Evolutionary conservation across 257 asterid genomes (phyloP), one percentile per base, ranked within the genome.

Genomic region (Lycium ferocissimum): DNA sequence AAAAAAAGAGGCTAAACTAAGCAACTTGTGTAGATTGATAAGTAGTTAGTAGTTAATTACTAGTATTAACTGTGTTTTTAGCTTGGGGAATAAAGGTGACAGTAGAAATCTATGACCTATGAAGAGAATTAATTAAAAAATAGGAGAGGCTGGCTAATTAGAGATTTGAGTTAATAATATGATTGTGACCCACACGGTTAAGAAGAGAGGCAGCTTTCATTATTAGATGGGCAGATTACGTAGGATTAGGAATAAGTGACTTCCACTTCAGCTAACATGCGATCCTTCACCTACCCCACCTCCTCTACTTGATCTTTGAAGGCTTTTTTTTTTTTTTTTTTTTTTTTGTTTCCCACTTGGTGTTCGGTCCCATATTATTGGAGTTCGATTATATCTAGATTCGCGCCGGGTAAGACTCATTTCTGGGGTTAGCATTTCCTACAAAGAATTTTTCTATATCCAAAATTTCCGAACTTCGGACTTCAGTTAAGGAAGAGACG

Each of bases 201-300:
- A 43, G 79, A 67, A 56, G 79, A 63, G 80, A 76, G 79, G 69
- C 49, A 83, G 49, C 85, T 65, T 79, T 85, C 53, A 53, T 56
- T 79, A n/a, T 26, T 56, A 54, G 82, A 9, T 18, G 40, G 82
- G 45, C 84, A 85, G 87, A 90, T 87, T 88, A 88, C 88, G 91
- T 79, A 37, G 86, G 84, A 88, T 26, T 26, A 26, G 33, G 33
- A 26, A 82, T 85, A 86, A 83, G 85, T 91, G 93, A 83, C 90
- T 88, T 91, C 90, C 89, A 91, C 90, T 86, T 88, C 90, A 90
- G 87, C 88, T 54, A 82, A 61, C 83, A 82, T 37, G 76, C 82
- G 26, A 12, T 26, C 43, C 49, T 62, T 45, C 43, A 40, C 83
- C 75, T 33, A 17, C 73, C 56, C 56, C 56, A 51, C 66, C 66